phyloP scores from a whole-genome alignment of 1,284 basidiomycete species.

The Cerrena zonata region DNA sequence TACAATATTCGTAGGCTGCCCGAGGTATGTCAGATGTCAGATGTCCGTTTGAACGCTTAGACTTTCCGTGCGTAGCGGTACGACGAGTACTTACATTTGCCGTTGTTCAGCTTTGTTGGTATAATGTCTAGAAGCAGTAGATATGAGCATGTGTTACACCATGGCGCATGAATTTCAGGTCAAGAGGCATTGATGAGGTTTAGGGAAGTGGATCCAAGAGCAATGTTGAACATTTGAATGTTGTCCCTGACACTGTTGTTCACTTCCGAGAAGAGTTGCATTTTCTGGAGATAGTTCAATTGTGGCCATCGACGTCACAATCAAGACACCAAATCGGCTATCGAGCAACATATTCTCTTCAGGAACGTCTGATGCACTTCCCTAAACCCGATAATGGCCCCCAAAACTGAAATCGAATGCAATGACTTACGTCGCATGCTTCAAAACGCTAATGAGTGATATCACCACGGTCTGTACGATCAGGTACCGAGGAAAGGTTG shows the following conservation, averaged over 20 bases:
- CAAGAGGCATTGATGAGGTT: no score
- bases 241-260: no score
- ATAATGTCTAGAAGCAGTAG: slow-evolving; percentile 47
- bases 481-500: background rate
- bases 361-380: background rate
- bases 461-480: slow-evolving; percentile 58
- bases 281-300: no score
- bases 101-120: slow-evolving; percentile 63
- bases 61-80: background rate
- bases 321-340: no score
- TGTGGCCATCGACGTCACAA: no score
- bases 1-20: slow-evolving; percentile 67
- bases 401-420: background rate
- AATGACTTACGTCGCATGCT: slow-evolving; percentile 54
- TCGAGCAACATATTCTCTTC: no score
- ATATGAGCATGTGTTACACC: background rate
- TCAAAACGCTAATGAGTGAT: slow-evolving; percentile 46
- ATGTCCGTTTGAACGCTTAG: background rate
- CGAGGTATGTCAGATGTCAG: background rate
- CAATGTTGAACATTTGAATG: no score
- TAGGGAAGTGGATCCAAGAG: no score
- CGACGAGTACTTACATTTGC: slow-evolving; percentile 54
- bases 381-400: background rate
- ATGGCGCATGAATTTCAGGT: no score
- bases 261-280: no score